These are phyloP conservation scores for Epichloe hybrida DNA, from an alignment of 2,329 filamentous ascomycete genomes.

Conservation along the genomic window DNA sequence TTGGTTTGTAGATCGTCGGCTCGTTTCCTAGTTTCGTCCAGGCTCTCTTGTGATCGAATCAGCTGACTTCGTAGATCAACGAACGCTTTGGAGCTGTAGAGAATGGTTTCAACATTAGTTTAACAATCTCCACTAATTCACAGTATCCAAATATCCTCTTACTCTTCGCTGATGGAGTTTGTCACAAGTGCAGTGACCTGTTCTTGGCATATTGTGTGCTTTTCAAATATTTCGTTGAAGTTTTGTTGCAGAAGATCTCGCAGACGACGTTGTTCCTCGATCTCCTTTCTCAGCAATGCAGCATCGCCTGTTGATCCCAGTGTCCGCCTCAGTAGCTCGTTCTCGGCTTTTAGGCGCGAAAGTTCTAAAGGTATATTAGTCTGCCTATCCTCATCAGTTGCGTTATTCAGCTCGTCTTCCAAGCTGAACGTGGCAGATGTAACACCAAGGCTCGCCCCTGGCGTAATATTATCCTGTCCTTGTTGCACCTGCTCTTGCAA, in stretches of 20 bases:
- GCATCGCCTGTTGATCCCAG: constrained; percentile 41
- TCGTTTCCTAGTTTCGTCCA: constrained; percentile 30
- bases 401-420: constrained; percentile 46
- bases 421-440: constrained; percentile 28
- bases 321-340: constrained; percentile 41
- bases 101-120: constrained; percentile 20
- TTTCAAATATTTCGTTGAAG: constrained; percentile 44
- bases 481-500: constrained; percentile 44
- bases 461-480: constrained; percentile 13
- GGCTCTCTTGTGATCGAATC: constrained; percentile 30
- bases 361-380: constrained; percentile 36
- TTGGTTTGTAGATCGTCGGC: constrained; percentile 33
- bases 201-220: constrained; percentile 41
- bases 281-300: constrained; percentile 38
- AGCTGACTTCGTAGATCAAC: constrained; percentile 36
- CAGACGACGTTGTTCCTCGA: constrained; percentile 39
- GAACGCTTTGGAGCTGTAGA: constrained; percentile 39
- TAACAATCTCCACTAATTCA: background rate
- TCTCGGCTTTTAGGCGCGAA: constrained; percentile 48
- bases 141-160: constrained; percentile 23
- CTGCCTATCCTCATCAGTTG: constrained; percentile 24
- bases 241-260: constrained; percentile 38
- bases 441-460: constrained; percentile 9
- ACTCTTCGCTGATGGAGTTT: constrained; percentile 41
- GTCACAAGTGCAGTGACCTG: constrained; percentile 42